phyloP scores from a whole-genome alignment of 1,284 basidiomycete species.

The Stereum hirsutum region DNA sequence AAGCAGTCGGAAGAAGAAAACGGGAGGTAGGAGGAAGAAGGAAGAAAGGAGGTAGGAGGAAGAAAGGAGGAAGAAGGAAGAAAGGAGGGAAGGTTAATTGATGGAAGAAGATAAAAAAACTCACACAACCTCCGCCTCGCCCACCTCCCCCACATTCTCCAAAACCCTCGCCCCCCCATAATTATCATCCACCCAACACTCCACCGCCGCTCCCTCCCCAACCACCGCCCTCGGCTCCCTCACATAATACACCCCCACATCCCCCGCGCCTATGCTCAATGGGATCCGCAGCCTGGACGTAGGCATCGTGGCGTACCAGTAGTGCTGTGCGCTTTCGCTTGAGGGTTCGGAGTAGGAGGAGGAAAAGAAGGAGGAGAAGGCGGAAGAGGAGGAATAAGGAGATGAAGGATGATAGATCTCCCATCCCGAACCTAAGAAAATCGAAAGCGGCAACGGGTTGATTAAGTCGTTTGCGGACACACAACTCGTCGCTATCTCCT shows the following conservation, averaged over 20 bases:
- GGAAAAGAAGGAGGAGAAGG: conserved; percentile 13
- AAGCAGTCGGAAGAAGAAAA: too few relatives aligned
- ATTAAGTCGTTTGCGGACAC: conserved; percentile 90
- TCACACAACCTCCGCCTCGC: conserved; percentile 42
- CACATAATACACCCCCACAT: conserved; percentile 74
- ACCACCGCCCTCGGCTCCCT: conserved; percentile 45
- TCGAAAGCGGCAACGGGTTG: conserved; percentile 82
- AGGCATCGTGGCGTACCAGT: conserved; percentile 81
- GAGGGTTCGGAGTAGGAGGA: conserved; percentile 23
- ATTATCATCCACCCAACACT: conserved; percentile 87
- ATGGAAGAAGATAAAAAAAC: conserved; percentile 24
- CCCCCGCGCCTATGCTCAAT: conserved; percentile 64
- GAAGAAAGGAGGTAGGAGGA: too few relatives aligned
- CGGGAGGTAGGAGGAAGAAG: too few relatives aligned
- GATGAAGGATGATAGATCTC: conserved; percentile 59
- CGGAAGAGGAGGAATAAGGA: conserved; percentile 25
- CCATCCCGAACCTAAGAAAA: conserved; percentile 92
- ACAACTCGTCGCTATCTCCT: conserved; percentile 85
- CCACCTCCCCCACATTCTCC: conserved; percentile 50
- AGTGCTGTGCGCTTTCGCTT: conserved; percentile 49
- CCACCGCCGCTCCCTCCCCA: conserved; percentile 54
- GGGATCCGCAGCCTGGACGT: conserved; percentile 73
- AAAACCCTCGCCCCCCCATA: conserved; percentile 49
- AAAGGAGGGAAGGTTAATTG: too few relatives aligned
- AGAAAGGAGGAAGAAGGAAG: too few relatives aligned